These are phyloP conservation scores for Quercus engelmannii DNA, from an alignment of 306 rosid genomes.

Conservation along the genomic window DNA sequence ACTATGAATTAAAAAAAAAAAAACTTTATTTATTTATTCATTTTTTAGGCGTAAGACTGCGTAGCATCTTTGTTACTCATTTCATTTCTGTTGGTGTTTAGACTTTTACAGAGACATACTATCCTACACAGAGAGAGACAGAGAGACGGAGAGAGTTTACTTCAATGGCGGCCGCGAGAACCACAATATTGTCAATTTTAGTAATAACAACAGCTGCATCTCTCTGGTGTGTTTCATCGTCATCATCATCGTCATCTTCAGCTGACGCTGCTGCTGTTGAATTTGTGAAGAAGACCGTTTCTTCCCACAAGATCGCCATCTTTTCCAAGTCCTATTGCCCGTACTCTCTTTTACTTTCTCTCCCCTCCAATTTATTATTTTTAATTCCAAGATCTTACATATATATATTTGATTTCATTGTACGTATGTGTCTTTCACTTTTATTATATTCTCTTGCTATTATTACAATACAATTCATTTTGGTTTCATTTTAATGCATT, in stretches of 20 bases:
- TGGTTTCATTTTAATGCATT: too few species aligned
- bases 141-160: background rate
- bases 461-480: too few species aligned
- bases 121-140: too few species aligned
- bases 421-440: background rate
- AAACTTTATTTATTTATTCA: too few species aligned
- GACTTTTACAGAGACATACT: too few species aligned
- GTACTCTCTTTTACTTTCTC: conserved; percentile 28
- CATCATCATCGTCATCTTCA: background rate
- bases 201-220: conserved; percentile 27
- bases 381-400: background rate
- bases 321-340: conserved; percentile 98
- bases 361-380: background rate
- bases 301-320: conserved; percentile 74
- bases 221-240: conserved; percentile 13
- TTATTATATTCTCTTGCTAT: background rate
- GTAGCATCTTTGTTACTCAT: too few species aligned
- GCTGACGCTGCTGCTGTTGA: conserved; percentile 44
- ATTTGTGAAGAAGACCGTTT: conserved; percentile 68
- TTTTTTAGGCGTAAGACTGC: too few species aligned
- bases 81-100: too few species aligned
- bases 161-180: conserved; percentile 26
- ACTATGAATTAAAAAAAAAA: too few species aligned
- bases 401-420: background rate
- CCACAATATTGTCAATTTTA: conserved; percentile 15